Base-by-base conservation (phyloP, 2,329 filamentous ascomycete species). In the Penicillium sp. region DNA sequence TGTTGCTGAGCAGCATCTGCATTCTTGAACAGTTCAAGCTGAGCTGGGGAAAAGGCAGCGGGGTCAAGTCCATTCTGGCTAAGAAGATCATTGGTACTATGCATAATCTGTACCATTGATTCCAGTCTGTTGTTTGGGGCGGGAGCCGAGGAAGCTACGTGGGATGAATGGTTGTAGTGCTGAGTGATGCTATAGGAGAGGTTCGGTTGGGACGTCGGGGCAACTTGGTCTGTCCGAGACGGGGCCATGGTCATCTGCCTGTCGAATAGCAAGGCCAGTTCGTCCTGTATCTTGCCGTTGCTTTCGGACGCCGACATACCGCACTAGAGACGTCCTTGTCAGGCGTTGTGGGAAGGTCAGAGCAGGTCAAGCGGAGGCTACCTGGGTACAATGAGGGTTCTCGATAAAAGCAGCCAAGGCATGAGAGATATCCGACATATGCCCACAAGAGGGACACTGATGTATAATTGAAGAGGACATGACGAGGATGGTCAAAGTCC, bases 101-200 rank as follows among this genome's bases (percentile, higher is more conserved):
- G 52, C 29, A 76, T 80, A 39, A 77, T 68, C 42, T 17, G 21
- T 7, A 8, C 36, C 21, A 77, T 72, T n/a, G 51, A 82, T 78
- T 39, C 56, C 29, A 73, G 76, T 61, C 77, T 74, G 27, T 75
- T 75, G 5, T 79, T 8, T 79, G 56, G 46, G 24, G 26, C 13
- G 26, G 36, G 40, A 13, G 33, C 32, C 17, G 37, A 76, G 17
- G 74, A 71, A 41, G 68, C 78, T 55, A 86, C 68, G 68, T 95
- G 90, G 37, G 87, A 78, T 7, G 90, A 91, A 67, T 92, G 90
- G 58, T 88, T 87, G 71, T 96, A 96, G 71, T 96, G 91, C 66
- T 90, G 87, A 8, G 89, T 89, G 61, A 89, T 84, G 52, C 82
- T 86, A 75, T 94, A 95, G 56, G 82, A 78, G 56, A 90, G 86